Base-by-base conservation (phyloP, 2,329 filamentous ascomycete genomes). In the Coniosporium tulheliwenetii region DNA sequence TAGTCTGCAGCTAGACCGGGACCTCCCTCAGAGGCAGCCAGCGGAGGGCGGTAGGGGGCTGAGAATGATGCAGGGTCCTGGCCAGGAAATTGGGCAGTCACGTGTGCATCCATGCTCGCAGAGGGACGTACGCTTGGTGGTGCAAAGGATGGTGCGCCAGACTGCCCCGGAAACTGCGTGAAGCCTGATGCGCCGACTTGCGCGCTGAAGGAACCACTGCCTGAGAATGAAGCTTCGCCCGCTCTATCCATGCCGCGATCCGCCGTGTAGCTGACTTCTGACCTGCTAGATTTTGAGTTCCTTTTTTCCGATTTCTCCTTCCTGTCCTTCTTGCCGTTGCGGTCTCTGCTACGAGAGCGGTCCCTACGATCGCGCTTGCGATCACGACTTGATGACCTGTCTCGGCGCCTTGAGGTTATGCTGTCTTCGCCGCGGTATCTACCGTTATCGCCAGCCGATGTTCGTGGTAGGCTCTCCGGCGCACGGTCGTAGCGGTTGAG, bases 1-100 rank as follows among this genome's bases (percentile, higher is more conserved):
- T 76, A 79, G 30, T 77, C 73, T 12, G 76, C 67, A 5, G 73
- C 73, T 31, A 65, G 63, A 30, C 75, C 76, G 40, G 66, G 65
- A 14, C 64, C 61, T 34, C 50, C 49, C 30, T 50, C 48, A 16
- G 38, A 38, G 30, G 48, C 42, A 38, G 16, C 41, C 35, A 64
- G 53, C 42, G 60, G 57, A 40, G 66, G 65, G 41, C 61, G 57
- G 48, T 66, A 70, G 36, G 70, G 64, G 38, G 59, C 53, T 8
- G 69, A 48, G 44, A 57, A 66, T 9, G 60, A 55, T 5, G 54
- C 45, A 12, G 71, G 68, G 42, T 73, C 63, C 51, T 76, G 73
- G 38, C 71, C 71, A 5, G 73, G 73, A 48, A 78, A 78, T 49
- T 77, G 75, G 48, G 70, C 64, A 31, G 64, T 57, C 30, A 73